A percentile compares a stretch with the other conserved stretches of the same genome.
These are phyloP conservation scores for Xylaria hypoxylon DNA, from an alignment of 2,329 filamentous ascomycete genomes.

Conservation along the genomic window DNA sequence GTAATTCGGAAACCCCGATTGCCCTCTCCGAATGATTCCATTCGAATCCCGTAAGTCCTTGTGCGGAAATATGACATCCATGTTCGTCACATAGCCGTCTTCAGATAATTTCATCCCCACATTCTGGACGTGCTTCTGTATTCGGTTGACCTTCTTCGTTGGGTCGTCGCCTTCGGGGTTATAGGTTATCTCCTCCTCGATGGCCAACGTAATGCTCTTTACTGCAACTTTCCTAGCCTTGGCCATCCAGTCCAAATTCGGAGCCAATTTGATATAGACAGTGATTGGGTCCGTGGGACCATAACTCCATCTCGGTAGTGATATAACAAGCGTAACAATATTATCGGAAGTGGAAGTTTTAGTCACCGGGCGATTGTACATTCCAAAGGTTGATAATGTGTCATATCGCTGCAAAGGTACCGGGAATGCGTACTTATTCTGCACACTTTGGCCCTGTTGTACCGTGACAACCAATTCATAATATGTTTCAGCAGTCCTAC, in stretches of 20 bases:
- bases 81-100: slow-evolving; percentile 90
- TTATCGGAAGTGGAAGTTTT: slow-evolving; percentile 89
- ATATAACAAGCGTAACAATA: slow-evolving; percentile 90
- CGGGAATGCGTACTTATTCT: slow-evolving; percentile 91
- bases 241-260: slow-evolving; percentile 89
- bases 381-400: slow-evolving; percentile 96
- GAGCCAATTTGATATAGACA: slow-evolving; percentile 93
- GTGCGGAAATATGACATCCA: slow-evolving; percentile 89
- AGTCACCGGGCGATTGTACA: slow-evolving; percentile 97
- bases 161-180: slow-evolving; percentile 98
- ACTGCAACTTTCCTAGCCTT: slow-evolving; percentile 95
- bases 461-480: slow-evolving; percentile 97
- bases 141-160: slow-evolving; percentile 85
- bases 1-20: slow-evolving; percentile 89
- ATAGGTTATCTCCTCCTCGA: slow-evolving; percentile 98
- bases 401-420: slow-evolving; percentile 94
- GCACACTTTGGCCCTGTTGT: slow-evolving; percentile 86
- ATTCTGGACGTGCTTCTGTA: slow-evolving; percentile 84
- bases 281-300: slow-evolving; percentile 94
- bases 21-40: slow-evolving; percentile 86
- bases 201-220: slow-evolving; percentile 90
- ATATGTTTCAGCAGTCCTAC: slow-evolving; percentile 93
- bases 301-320: slow-evolving; percentile 94
- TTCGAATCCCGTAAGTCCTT: slow-evolving; percentile 89
- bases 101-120: slow-evolving; percentile 90